Evolutionary conservation across 805 yeast species (phyloP).

Genomic region (Starmerella cellae): DNA sequence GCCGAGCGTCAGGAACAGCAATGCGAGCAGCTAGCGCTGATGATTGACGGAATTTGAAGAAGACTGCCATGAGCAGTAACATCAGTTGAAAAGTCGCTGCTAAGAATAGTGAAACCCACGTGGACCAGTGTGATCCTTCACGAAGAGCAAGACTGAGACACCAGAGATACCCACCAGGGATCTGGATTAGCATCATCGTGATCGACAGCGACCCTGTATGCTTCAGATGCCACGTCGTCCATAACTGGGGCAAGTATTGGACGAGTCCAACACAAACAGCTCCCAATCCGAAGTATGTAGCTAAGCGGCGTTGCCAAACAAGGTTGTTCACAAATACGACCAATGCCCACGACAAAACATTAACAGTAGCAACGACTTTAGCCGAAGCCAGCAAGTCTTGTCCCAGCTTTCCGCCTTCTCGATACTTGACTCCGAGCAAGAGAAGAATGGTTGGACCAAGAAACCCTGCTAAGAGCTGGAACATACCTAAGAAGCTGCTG

Average conservation of each 20-base stretch:
- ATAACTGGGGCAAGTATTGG: constrained; percentile 70
- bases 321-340: constrained; percentile 1
- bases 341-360: constrained; percentile 15
- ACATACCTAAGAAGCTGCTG: constrained; percentile 21
- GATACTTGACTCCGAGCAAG: constrained; percentile 22
- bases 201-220: constrained; percentile 72
- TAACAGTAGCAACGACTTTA: constrained; percentile 13
- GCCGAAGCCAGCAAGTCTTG: constrained; percentile 27
- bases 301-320: constrained; percentile 3
- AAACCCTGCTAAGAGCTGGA: constrained; percentile 21
- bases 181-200: constrained; percentile 71
- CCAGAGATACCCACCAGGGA: constrained; percentile 82
- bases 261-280: constrained; percentile 51
- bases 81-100: constrained; percentile 59
- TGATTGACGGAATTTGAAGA: constrained; percentile 22
- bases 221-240: constrained; percentile 52
- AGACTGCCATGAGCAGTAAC: constrained; percentile 50
- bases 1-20: constrained; percentile 2
- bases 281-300: constrained; percentile 42
- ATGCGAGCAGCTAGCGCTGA: constrained; percentile 7
- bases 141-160: constrained; percentile 55
- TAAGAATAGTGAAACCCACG: constrained; percentile 67
- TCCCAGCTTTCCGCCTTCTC: constrained; percentile 23
- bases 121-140: constrained; percentile 72
- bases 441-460: constrained; percentile 20